Evolutionary conservation across 192 early-diverging fungal genomes (phyloP), one percentile per base, ranked within the genome.

Genomic region (Umbelopsis sp.): DNA sequence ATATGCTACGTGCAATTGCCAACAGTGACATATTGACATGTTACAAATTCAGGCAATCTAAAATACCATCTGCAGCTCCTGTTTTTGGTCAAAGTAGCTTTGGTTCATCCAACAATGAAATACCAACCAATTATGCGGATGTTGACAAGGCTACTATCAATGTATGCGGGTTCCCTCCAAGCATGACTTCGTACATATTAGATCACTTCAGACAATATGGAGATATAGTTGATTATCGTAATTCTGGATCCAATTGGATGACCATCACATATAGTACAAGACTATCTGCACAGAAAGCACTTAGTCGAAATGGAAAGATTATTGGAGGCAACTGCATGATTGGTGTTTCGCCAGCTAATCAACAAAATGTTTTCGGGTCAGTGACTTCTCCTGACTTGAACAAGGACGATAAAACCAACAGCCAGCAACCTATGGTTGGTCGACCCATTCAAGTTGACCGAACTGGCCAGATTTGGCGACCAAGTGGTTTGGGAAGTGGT

Each of bases 201-300:
- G 41, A 66, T 3, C 70, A 78, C 49, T 78, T 78, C 49, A 64
- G 66, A 16, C 46, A 61, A 53, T 78, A 70, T 55, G 72, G 76
- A 22, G 35, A 68, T 15, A 72, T 78, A 8, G 20, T 46, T 5
- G 70, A 55, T 49, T 76, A 73, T 46, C 51, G 49, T 13, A 18
- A 71, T 23, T 52, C 71, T 16, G 69, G 52, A n/a, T 78, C 65
- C 5, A 78, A 78, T 61, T 78, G 70, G 69, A 27, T 74, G 23
- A 65, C 53, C 9, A 64, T 80, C 6, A 72, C 74, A 4, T 80
- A 80, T 35, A 55, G 52, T 23, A 48, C 35, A 22, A 46, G 50
- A 48, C 64, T 37, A 18, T 67, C 70, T 46, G 76, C 76, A 12
- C 48, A 74, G 30, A 68, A 66, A 58, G 76, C 71, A 1, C 44